Conservation (phyloP, 2,329 filamentous ascomycete species). For the Ceratocystis cacaofunesta region DNA sequence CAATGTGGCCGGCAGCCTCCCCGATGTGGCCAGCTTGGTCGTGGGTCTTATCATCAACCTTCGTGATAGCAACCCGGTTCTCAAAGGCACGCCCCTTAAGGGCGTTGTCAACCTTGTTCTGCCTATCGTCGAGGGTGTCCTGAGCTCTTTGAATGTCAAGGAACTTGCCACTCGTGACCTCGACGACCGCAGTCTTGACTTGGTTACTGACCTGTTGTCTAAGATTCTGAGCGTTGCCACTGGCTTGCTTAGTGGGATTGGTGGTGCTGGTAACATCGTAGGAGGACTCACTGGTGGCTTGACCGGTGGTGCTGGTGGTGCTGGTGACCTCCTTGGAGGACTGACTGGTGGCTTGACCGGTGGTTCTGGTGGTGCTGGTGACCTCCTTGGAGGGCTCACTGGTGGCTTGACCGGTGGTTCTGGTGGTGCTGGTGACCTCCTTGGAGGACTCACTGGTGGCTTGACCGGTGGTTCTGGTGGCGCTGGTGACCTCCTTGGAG, state of each 20-base stretch:
- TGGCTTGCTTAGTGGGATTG: background rate
- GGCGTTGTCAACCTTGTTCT: constrained; percentile 7
- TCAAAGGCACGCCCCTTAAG: constrained; percentile 3
- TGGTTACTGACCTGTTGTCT: constrained; percentile 9
- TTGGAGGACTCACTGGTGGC: background rate
- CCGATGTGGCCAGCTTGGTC: constrained; percentile 8
- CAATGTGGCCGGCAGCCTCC: background rate
- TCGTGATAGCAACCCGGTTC: background rate
- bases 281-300: background rate
- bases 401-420: background rate
- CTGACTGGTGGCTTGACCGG: background rate
- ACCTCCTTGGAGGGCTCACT: background rate
- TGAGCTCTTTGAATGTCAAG: background rate
- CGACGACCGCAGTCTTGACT: background rate
- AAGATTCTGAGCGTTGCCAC: background rate
- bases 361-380: background rate
- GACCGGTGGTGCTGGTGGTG: background rate
- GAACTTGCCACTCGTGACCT: background rate
- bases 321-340: background rate
- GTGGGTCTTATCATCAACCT: constrained; percentile 8
- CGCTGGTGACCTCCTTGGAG: background rate
- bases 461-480: background rate
- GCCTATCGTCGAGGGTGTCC: constrained; percentile 13
- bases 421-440: background rate
- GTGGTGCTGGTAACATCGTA: background rate